Conservation (phyloP, 768 basidiomycete genomes). For the Lentinus tigrinus region DNA sequence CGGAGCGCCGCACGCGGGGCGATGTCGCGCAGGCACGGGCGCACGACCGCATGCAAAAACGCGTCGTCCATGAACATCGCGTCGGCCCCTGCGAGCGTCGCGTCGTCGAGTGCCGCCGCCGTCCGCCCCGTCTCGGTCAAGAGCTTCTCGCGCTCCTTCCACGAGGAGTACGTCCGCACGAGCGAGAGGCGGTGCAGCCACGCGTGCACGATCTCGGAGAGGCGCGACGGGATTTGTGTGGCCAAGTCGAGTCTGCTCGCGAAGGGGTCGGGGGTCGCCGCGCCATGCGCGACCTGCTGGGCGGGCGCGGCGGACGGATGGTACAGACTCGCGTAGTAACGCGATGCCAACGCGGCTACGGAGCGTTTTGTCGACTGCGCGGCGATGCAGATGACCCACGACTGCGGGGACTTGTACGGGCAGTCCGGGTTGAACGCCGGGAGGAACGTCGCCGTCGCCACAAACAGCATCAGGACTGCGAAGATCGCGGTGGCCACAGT, state of each 20-base stretch:
- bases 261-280: not conserved
- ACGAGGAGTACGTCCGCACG: slow-evolving; percentile 1
- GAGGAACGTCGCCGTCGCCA: not conserved
- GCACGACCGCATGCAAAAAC: slow-evolving; percentile 14
- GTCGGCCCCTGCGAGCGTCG: slow-evolving; percentile 11
- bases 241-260: slow-evolving; percentile 7
- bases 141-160: slow-evolving; percentile 17
- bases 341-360: not conserved
- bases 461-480: slow-evolving; percentile 2
- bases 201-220: not conserved
- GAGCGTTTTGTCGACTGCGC: slow-evolving; percentile 1
- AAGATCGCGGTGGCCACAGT: slow-evolving; percentile 6
- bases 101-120: slow-evolving; percentile 3
- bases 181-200: slow-evolving; percentile 1
- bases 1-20: slow-evolving; percentile 12
- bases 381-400: slow-evolving; percentile 10
- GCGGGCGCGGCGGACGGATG: not conserved
- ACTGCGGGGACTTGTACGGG: slow-evolving; percentile 17
- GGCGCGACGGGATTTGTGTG: not conserved
- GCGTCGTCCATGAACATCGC: slow-evolving; percentile 17
- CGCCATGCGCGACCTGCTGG: not conserved
- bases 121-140: not conserved
- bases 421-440: slow-evolving; percentile 13
- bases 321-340: slow-evolving; percentile 3
- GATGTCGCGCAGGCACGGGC: slow-evolving; percentile 17